These are phyloP conservation scores for Aspergillus tamarii DNA, from an alignment of 2,329 filamentous ascomycete genomes.

Conservation along the genomic window DNA sequence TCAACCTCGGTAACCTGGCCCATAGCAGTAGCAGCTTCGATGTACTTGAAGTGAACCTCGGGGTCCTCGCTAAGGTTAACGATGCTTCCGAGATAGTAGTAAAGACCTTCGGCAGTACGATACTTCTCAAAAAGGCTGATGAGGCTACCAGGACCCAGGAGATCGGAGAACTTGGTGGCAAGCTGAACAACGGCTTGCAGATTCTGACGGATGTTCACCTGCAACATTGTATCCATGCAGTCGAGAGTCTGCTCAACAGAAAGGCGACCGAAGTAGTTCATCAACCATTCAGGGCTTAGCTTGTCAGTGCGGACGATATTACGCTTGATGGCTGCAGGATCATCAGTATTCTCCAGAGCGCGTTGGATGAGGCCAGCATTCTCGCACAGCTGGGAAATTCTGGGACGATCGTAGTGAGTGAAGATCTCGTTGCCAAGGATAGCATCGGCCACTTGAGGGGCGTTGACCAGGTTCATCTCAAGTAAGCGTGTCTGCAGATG, in stretches of 20 bases:
- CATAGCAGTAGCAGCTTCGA: constrained; percentile 93
- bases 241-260: constrained; percentile 95
- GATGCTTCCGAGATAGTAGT: constrained; percentile 97
- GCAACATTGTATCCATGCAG: constrained; percentile 94
- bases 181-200: constrained; percentile 92
- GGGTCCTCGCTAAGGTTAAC: constrained; percentile 95
- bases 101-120: constrained; percentile 93
- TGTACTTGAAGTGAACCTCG: constrained; percentile 99
- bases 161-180: constrained; percentile 96
- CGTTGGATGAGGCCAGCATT: constrained; percentile 84
- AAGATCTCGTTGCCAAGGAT: constrained; percentile 99
- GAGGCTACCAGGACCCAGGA: constrained; percentile 81
- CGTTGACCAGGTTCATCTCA: constrained; percentile 97
- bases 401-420: constrained; percentile 89
- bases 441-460: constrained; percentile 95
- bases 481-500: constrained; percentile 90
- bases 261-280: constrained; percentile 89
- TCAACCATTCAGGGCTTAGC: constrained; percentile 87
- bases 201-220: constrained; percentile 95
- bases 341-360: constrained; percentile 93
- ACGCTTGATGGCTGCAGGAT: constrained; percentile 86
- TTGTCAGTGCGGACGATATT: constrained; percentile 82
- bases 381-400: constrained; percentile 89
- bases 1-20: constrained; percentile 94
- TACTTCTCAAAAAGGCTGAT: constrained; percentile 98